These are phyloP conservation scores for Coemansia sp. DNA, from an alignment of 192 early-diverging fungal species.

Conservation along the genomic window DNA sequence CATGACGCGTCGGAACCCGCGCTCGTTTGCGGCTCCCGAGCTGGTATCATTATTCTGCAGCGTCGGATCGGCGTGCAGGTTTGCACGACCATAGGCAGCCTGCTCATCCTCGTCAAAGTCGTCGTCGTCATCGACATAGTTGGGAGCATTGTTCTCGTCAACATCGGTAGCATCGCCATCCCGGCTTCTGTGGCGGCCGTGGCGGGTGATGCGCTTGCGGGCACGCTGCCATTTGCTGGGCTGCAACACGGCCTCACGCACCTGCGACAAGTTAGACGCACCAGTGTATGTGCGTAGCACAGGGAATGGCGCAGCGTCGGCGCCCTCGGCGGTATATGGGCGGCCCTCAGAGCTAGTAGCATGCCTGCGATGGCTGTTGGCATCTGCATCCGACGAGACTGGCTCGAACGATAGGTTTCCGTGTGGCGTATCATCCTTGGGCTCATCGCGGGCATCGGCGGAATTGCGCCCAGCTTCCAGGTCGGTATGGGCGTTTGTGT, in stretches of 20 bases:
- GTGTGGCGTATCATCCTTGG: background rate
- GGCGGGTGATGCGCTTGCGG: conserved; percentile 7
- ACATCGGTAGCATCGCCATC: background rate
- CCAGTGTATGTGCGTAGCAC: conserved; percentile 33
- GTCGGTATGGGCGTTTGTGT: background rate
- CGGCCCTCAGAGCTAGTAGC: too few species aligned
- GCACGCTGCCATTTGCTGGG: conserved; percentile 11
- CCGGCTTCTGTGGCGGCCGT: background rate
- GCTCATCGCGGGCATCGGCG: background rate
- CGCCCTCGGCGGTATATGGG: too few species aligned
- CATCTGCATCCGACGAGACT: background rate
- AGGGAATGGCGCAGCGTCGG: conserved; percentile 11
- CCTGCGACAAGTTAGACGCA: conserved; percentile 32
- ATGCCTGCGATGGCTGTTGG: background rate
- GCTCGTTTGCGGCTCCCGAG: background rate
- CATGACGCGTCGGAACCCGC: conserved; percentile 6
- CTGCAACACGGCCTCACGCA: conserved; percentile 9
- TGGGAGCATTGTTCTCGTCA: background rate
- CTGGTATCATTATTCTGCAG: background rate
- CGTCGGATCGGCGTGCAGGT: conserved; percentile 6
- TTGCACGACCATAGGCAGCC: conserved; percentile 1
- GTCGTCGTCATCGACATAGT: background rate
- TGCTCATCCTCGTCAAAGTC: background rate
- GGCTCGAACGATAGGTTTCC: background rate
- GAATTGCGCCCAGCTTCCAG: background rate